phyloP scores from a whole-genome alignment of 176 grass and related monocot species.

The Raddia guianensis region DNA sequence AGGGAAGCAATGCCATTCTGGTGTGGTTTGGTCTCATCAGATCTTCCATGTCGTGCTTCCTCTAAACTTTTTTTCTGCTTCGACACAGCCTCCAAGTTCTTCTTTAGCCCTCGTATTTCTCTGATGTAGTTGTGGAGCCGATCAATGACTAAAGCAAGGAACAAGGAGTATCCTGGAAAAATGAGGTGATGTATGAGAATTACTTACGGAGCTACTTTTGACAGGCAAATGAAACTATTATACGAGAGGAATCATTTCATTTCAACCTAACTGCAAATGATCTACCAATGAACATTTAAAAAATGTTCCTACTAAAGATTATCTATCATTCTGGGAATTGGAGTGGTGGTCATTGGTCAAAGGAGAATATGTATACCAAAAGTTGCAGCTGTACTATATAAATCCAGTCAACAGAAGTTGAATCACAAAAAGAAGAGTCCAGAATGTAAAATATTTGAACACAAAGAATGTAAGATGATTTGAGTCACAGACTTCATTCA shows the following conservation, averaged over 20 bases:
- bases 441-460: background rate
- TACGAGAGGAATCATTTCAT: too few species aligned
- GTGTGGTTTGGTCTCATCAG: conserved; percentile 34
- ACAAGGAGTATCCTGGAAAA: conserved; percentile 78
- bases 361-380: background rate
- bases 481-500: background rate
- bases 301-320: background rate
- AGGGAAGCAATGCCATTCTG: conserved; percentile 40
- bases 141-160: conserved; percentile 81
- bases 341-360: background rate
- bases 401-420: background rate
- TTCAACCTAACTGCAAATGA: background rate
- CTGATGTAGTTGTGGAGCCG: conserved; percentile 79
- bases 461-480: background rate
- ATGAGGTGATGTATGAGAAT: background rate
- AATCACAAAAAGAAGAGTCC: background rate
- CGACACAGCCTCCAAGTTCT: conserved; percentile 61
- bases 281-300: background rate
- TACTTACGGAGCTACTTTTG: conserved; percentile 3
- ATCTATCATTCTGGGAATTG: background rate
- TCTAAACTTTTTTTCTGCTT: conserved; percentile 62
- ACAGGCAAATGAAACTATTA: too few species aligned
- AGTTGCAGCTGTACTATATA: background rate
- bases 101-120: conserved; percentile 67
- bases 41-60: conserved; percentile 44